A percentile compares a stretch with the other conserved stretches of the same genome.
Conservation (phyloP, 2,329 filamentous ascomycete genomes). For the Penicillium occitanis region DNA sequence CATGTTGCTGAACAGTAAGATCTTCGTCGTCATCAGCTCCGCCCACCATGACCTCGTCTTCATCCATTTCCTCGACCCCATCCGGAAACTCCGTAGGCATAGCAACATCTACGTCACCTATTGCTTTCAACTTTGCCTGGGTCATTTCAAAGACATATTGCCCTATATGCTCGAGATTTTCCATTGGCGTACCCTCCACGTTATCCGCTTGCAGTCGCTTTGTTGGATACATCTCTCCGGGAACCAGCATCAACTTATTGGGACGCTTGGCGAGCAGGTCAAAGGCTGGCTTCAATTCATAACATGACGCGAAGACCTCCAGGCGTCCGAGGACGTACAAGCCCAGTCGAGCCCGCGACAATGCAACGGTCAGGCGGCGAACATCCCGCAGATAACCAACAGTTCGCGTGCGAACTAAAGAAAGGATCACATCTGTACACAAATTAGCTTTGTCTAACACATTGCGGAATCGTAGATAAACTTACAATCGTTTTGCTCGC, state of each 20-base stretch:
- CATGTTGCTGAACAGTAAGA: constrained; percentile 17
- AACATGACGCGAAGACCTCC: constrained; percentile 82
- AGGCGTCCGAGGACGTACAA: constrained; percentile 89
- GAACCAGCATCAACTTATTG: constrained; percentile 76
- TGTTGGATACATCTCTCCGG: constrained; percentile 82
- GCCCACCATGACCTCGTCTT: constrained; percentile 36
- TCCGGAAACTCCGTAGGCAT: constrained; percentile 22
- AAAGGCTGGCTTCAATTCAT: constrained; percentile 85
- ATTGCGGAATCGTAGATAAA: constrained; percentile 28
- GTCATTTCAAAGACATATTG: constrained; percentile 98
- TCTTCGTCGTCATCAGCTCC: constrained; percentile 37
- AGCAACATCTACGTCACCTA: constrained; percentile 12
- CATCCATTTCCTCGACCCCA: constrained; percentile 38
- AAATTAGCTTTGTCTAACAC: constrained; percentile 16
- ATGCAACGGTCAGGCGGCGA: constrained; percentile 86
- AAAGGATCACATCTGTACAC: constrained; percentile 78
- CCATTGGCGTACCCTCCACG: constrained; percentile 67
- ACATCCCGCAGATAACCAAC: constrained; percentile 93
- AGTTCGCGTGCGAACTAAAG: constrained; percentile 80
- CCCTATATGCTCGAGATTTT: constrained; percentile 87
- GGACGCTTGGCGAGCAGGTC: constrained; percentile 72
- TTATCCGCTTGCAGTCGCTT: constrained; percentile 54
- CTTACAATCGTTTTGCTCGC: constrained; percentile 98
- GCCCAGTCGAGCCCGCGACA: constrained; percentile 87
- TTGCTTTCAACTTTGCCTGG: constrained; percentile 60